phyloP scores from a whole-genome alignment of 2,329 filamentous ascomycete genomes.

The Diaporthe sp. region DNA sequence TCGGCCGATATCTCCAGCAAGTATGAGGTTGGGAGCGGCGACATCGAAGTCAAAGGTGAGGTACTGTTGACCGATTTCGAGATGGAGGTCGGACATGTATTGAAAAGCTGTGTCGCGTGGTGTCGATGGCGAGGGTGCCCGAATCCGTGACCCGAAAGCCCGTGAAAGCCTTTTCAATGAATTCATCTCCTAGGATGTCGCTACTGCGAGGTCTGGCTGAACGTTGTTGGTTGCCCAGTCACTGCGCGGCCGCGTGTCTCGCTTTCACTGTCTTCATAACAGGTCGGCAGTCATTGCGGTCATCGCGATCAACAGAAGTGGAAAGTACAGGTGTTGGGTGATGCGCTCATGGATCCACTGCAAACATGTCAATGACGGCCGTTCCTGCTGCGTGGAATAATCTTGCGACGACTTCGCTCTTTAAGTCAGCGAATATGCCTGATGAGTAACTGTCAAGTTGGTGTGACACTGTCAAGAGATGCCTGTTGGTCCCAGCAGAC shows the following conservation, averaged over 20 bases:
- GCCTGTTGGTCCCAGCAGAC: neutral
- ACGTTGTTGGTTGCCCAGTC: neutral
- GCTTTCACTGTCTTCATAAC: neutral
- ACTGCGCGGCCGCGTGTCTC: too few species aligned
- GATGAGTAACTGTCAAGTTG: neutral
- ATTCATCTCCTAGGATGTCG: neutral
- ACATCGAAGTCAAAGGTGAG: slow-evolving; percentile 54
- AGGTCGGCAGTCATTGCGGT: neutral
- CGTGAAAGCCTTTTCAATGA: neutral
- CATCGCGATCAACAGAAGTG: neutral
- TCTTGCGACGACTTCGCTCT: neutral
- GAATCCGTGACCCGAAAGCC: neutral
- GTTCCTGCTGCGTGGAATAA: neutral
- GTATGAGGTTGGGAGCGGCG: slow-evolving; percentile 57
- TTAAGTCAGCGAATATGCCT: too few species aligned
- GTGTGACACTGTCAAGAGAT: neutral
- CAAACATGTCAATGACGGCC: neutral
- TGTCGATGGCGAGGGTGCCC: neutral
- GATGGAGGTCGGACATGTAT: slow-evolving; percentile 64
- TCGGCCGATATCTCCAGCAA: slow-evolving; percentile 64
- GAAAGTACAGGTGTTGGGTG: neutral
- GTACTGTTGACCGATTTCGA: slow-evolving; percentile 60
- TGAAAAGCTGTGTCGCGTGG: slow-evolving; percentile 45
- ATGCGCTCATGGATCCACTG: neutral
- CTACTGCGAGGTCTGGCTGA: neutral